Evolutionary conservation across 2,329 filamentous ascomycete genomes (phyloP), one percentile per base, ranked within the genome.

Genomic region (Sporothrix euskadiensis): DNA sequence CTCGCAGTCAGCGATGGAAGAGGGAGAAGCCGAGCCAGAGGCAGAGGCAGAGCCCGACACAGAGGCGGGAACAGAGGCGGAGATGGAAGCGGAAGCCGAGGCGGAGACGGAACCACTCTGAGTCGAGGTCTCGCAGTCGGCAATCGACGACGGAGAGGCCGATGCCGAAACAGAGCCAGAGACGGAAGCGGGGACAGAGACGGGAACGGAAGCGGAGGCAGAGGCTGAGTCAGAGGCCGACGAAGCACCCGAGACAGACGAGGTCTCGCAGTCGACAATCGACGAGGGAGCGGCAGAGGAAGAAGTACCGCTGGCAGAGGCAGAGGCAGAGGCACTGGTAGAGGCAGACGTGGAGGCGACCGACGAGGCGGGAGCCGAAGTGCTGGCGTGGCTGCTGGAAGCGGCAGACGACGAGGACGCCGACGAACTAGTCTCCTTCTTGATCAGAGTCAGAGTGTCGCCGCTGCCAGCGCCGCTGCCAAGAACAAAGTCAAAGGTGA

Each of bases 381-480:
- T 69, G 65, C 65, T 69, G 30, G 65, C 5, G 61, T 65, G 65
- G 35, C 1, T 0, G 16, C 19, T 35, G 12, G 63, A 47, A 12
- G 63, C 22, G 0, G 63, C 47, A 2, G 65, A 26, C 26, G 26
- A 2, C 26, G 26, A 26, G 26, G 26, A 26, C 26, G 26, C 2
- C 44, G 63, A 35, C 44, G 63, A 52, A 44, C 26, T 16, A 7
- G 65, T 3, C 16, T 32, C 57, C 71, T 66, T 73, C 74, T 77
- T 77, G 63, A 73, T 75, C 41, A 77, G 71, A 3, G 75, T 80
- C 49, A 85, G 74, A 30, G 79, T 77, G 76, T 85, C 84, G 5
- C 82, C 81, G 66, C 82, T 77, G 14, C 80, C 80, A 65, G 81
- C 80, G 70, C 80, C 81, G 39, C 79, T 78, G 41, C 85, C 85